Evolutionary conservation across 169 alveolate species (phyloP), one percentile per base, ranked within the genome.

Genomic region (Plasmodium falciparum): DNA sequence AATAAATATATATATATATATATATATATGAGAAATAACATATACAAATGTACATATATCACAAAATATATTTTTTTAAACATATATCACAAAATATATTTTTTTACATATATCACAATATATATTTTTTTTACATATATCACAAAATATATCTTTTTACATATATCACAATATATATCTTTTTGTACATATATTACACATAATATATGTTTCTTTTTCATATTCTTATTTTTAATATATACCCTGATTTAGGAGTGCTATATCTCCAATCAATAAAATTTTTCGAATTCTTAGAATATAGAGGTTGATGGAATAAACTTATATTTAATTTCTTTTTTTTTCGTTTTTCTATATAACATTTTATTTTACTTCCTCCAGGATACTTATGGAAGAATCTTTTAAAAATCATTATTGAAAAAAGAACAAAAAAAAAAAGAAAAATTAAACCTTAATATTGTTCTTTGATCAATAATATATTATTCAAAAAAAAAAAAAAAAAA

Each of bases 241-340:
- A 90, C 92, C 93, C 93, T 9, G 89, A 70, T 65, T 90, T 90
- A n/a, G 95, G 95, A 54, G 90, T 65, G 24, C 67, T 67, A 69
- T 92, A 88, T 85, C 86, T 88, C 95, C 95, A 92, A 74, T 92
- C 93, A 15, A 92, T 88, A 13, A 29, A 58, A 15, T 74, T 17
- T 50, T 80, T 80, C 45, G 83, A 67, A 43, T 80, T 67, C 50
- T 62, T 80, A 12, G 90, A 80, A 72, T 80, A 80, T 43, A 61
- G 43, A 0, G 90, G 90, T 54, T 80, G 90, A 61, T 80, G 90
- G 24, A 80, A 80, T 62, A 80, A 61, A 22, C 76, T 80, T 8
- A 50, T 69, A 13, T 59, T 54, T 69, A 62, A 39, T 47, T 29
- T 80, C 70, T 80, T 80, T 72, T 80, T 59, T 43, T 56, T 80